Evolutionary conservation across 306 rosid genomes (phyloP).

Genomic region (Rosa multiflora): DNA sequence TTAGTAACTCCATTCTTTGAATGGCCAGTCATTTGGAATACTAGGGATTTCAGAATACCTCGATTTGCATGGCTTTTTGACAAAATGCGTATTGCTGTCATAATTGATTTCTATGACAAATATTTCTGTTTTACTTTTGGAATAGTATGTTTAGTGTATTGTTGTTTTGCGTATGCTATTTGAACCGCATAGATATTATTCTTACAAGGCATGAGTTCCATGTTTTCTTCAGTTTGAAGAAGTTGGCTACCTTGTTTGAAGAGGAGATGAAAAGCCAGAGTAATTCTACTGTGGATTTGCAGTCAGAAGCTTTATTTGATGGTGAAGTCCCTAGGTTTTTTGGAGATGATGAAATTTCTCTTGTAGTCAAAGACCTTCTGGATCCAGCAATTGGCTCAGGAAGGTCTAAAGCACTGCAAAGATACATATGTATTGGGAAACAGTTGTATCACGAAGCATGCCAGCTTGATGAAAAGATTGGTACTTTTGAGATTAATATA

Average conservation of each 20-base stretch:
- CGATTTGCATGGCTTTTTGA: not conserved
- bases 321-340: slow-evolving; percentile 37
- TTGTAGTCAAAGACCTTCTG: slow-evolving; percentile 55
- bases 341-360: slow-evolving; percentile 44
- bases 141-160: not conserved
- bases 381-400: slow-evolving; percentile 52
- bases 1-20: not conserved
- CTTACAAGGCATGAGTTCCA: slow-evolving; percentile 33
- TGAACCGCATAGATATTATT: slow-evolving; percentile 2
- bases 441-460: slow-evolving; percentile 60
- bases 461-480: slow-evolving; percentile 49
- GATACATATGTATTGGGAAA: slow-evolving; percentile 61
- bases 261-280: slow-evolving; percentile 49
- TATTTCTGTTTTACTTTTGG: not conserved
- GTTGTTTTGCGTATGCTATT: not conserved
- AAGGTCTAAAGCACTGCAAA: slow-evolving; percentile 54
- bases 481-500: slow-evolving; percentile 64
- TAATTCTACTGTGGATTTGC: slow-evolving; percentile 34
- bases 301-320: slow-evolving; percentile 45
- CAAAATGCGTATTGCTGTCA: not conserved
- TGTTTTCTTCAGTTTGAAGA: slow-evolving; percentile 64
- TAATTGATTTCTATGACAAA: not conserved
- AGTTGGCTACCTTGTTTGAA: slow-evolving; percentile 57
- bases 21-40: not conserved
- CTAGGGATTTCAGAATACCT: not conserved